A percentile compares a stretch with the other conserved stretches of the same genome.
Conservation (phyloP, 257 asterid genomes). For the Solanum boliviense region DNA sequence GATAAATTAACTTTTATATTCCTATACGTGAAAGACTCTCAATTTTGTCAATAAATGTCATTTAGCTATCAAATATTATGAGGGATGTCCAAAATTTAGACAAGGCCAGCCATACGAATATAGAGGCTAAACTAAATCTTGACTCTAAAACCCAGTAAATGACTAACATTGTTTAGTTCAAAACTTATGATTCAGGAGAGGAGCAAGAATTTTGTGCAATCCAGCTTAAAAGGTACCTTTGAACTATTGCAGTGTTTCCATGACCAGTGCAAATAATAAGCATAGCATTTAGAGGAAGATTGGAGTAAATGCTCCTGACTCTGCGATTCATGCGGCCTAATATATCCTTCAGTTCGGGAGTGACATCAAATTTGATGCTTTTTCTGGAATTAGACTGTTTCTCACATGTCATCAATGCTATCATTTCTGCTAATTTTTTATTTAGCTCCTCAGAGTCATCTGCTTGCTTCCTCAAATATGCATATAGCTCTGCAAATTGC, state of each 20-base stretch:
- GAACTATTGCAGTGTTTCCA: constrained; percentile 82
- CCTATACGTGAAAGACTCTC: neutral
- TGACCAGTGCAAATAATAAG: constrained; percentile 86
- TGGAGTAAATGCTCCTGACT: constrained; percentile 52
- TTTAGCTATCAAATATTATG: neutral
- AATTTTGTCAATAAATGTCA: neutral
- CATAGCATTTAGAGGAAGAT: constrained; percentile 73
- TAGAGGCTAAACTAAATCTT: neutral
- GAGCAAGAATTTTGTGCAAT: neutral
- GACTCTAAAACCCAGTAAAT: neutral
- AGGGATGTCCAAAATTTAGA: neutral
- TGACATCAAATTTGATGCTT: constrained; percentile 29
- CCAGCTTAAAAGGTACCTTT: constrained; percentile 31
- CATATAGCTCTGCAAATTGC: constrained; percentile 61
- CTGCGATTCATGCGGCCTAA: constrained; percentile 52
- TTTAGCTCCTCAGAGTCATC: constrained; percentile 48
- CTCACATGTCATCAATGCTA: constrained; percentile 74
- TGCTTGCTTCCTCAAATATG: constrained; percentile 63
- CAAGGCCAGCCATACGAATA: neutral
- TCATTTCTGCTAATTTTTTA: constrained; percentile 75
- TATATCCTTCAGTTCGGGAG: constrained; percentile 68
- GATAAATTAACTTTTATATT: neutral
- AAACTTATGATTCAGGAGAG: neutral
- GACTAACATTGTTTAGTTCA: neutral
- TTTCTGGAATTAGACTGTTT: constrained; percentile 33